A percentile compares a stretch with the other conserved stretches of the same genome.
These are phyloP conservation scores for Leishmania braziliensis DNA, from an alignment of 208 protist genomes.

Conservation along the genomic window DNA sequence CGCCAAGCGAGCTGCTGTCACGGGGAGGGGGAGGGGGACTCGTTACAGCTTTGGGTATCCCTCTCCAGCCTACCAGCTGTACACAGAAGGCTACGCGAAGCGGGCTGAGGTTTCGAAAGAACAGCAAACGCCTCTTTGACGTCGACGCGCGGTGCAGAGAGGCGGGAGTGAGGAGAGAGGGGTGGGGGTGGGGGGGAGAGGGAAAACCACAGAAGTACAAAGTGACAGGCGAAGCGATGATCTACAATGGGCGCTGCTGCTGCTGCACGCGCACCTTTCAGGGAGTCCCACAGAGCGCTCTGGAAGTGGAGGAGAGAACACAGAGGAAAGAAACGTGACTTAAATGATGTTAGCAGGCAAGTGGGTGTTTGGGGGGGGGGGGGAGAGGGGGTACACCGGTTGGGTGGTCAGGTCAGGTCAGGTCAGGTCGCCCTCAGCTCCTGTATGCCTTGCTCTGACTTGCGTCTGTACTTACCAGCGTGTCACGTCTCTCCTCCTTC, in stretches of 20 bases:
- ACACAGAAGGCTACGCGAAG: not conserved
- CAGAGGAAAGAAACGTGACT: not conserved
- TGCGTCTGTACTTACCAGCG: not conserved
- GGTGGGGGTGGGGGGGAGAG: not conserved
- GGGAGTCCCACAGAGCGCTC: not conserved
- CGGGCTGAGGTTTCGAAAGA: not conserved
- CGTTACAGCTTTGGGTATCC: not conserved
- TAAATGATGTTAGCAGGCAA: not conserved
- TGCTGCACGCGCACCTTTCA: not conserved
- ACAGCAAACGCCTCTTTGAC: not conserved
- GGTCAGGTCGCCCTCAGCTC: not conserved
- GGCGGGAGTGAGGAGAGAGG: not conserved
- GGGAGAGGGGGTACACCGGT: not conserved
- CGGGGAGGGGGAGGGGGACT: not conserved
- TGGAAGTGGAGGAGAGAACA: not conserved
- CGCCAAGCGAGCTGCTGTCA: not conserved
- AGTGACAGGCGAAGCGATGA: not conserved
- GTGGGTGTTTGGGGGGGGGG: not conserved
- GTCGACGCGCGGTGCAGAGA: not conserved
- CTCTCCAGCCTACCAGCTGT: not conserved
- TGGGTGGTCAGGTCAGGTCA: not conserved
- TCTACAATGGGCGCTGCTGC: not conserved
- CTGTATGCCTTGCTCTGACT: not conserved
- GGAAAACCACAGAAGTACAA: not conserved
- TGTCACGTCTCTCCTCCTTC: constrained; percentile 1